Percentiles rank a stretch among this genome's conserved stretches.
Evolutionary conservation across 208 protist genomes (phyloP).

Genomic region (Leishmania major): DNA sequence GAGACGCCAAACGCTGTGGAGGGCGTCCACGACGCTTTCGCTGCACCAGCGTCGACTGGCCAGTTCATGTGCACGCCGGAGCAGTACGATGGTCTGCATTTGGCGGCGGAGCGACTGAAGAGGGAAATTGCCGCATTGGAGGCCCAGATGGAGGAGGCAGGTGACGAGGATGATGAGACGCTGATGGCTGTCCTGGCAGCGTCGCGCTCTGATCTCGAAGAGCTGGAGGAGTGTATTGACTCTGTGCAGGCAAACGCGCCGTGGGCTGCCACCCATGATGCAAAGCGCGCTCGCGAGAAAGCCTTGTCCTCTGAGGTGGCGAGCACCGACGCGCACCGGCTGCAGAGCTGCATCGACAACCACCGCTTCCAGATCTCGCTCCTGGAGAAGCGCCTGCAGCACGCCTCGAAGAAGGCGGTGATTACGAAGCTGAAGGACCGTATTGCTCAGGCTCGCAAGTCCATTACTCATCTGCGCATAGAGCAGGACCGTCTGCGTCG

Average conservation of each 20-base stretch:
- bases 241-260: conserved; percentile 69
- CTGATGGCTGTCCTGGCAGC: conserved; percentile 92
- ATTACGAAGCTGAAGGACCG: conserved; percentile 78
- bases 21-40: background rate
- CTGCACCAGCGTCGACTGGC: conserved; percentile 12
- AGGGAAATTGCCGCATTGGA: conserved; percentile 83
- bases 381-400: conserved; percentile 84
- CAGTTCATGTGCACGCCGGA: conserved; percentile 86
- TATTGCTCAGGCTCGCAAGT: conserved; percentile 67
- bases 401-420: conserved; percentile 66
- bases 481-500: conserved; percentile 87
- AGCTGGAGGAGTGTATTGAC: conserved; percentile 86
- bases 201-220: conserved; percentile 85
- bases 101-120: conserved; percentile 78
- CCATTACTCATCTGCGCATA: conserved; percentile 79
- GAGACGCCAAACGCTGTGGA: background rate
- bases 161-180: conserved; percentile 91
- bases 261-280: conserved; percentile 74
- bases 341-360: conserved; percentile 71
- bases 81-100: conserved; percentile 90
- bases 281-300: conserved; percentile 48
- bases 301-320: conserved; percentile 24
- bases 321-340: conserved; percentile 36
- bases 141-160: conserved; percentile 83
- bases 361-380: conserved; percentile 81